A percentile compares a stretch with the other conserved stretches of the same genome.
phyloP scores from a whole-genome alignment of 345 rosid genomes.

The Combretum micranthum region DNA sequence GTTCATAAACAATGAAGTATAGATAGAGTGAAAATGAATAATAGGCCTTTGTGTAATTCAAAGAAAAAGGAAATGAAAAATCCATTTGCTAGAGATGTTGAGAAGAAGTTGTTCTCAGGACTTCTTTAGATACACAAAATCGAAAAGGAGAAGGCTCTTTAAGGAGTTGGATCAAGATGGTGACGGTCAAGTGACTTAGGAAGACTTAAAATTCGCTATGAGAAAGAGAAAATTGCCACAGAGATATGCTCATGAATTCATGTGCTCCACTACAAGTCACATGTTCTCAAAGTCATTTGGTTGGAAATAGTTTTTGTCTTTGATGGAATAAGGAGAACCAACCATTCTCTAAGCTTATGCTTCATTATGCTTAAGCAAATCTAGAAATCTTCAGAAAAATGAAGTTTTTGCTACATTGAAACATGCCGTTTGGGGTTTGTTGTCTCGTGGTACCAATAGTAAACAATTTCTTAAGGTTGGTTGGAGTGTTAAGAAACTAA shows the following conservation, averaged over 20 bases:
- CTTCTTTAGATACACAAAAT: slow-evolving; percentile 93
- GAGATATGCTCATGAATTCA: slow-evolving; percentile 82
- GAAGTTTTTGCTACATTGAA: slow-evolving; percentile 82
- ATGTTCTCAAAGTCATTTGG: slow-evolving; percentile 90
- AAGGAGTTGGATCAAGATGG: slow-evolving; percentile 97
- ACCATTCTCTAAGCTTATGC: slow-evolving; percentile 97
- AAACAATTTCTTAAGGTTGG: no score
- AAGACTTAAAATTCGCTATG: slow-evolving; percentile 94
- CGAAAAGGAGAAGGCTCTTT: slow-evolving; percentile 95
- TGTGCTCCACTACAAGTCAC: slow-evolving; percentile 78
- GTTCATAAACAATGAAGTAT: slow-evolving; percentile 33
- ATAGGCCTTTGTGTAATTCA: slow-evolving; percentile 20
- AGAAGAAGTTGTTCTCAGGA: slow-evolving; percentile 92
- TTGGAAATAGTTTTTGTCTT: slow-evolving; percentile 92
- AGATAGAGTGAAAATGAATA: slow-evolving; percentile 22
- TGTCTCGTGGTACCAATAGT: no score
- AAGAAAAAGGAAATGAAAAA: slow-evolving; percentile 22
- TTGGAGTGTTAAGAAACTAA: no score
- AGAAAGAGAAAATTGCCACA: slow-evolving; percentile 80
- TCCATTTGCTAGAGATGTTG: slow-evolving; percentile 16
- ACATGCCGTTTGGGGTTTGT: no score
- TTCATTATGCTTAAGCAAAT: slow-evolving; percentile 84
- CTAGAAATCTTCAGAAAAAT: slow-evolving; percentile 93
- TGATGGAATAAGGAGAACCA: slow-evolving; percentile 98
- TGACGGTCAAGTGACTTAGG: slow-evolving; percentile 88